Conservation (phyloP, 306 rosid species). For the Glycine tomentella region DNA sequence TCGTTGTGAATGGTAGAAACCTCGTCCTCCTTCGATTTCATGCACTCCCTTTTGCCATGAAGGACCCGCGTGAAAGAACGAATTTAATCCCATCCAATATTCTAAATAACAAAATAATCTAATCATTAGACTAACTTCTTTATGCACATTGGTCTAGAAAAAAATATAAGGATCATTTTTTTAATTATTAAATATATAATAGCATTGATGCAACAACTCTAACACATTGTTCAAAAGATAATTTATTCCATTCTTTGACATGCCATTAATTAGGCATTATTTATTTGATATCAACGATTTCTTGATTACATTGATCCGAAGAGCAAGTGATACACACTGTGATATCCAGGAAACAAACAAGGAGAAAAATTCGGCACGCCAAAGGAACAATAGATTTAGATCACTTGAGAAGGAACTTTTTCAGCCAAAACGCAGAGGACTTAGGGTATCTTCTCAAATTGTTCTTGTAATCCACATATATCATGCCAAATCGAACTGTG, state of each 20-base stretch:
- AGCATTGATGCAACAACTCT: too few relatives aligned
- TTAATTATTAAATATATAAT: too few relatives aligned
- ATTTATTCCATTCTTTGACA: not conserved
- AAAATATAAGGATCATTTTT: too few relatives aligned
- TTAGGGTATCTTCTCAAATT: not conserved
- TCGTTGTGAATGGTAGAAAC: too few relatives aligned
- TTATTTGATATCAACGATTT: not conserved
- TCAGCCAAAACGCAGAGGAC: not conserved
- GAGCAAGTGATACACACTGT: not conserved
- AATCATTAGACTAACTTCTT: too few relatives aligned
- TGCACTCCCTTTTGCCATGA: too few relatives aligned
- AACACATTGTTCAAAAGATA: too few relatives aligned
- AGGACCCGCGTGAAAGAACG: too few relatives aligned
- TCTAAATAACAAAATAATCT: too few relatives aligned
- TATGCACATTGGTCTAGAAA: too few relatives aligned
- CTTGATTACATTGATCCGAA: not conserved
- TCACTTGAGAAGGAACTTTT: conserved; percentile 14
- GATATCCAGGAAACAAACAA: not conserved
- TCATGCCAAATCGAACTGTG: conserved; percentile 3
- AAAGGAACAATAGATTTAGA: not conserved
- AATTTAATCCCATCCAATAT: too few relatives aligned
- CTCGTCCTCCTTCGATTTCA: too few relatives aligned
- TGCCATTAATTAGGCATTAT: not conserved
- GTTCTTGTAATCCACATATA: conserved; percentile 7
- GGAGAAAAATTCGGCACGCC: not conserved